Percentiles rank a stretch among this genome's conserved stretches.
Evolutionary conservation across 441 rosid species (phyloP).

Genomic region (Kokia cookei): DNA sequence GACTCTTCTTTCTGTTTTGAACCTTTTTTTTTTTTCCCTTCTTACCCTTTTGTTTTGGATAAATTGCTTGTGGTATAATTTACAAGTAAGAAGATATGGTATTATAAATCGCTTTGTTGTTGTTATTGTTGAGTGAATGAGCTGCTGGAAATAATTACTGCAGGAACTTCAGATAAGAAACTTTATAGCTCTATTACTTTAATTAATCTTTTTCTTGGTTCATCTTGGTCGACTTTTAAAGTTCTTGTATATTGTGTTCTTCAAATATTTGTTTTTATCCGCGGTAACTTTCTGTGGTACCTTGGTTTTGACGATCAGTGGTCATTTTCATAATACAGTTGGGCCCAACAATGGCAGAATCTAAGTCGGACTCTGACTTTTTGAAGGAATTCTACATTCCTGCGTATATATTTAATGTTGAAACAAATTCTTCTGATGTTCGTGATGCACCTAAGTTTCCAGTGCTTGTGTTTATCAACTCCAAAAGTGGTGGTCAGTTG

Average conservation of each 20-base stretch:
- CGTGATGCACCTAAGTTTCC: conserved; percentile 45
- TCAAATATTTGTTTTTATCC: neutral
- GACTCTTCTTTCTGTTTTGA: neutral
- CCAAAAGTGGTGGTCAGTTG: conserved; percentile 92
- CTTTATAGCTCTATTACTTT: neutral
- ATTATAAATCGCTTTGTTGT: neutral
- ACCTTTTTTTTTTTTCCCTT: neutral
- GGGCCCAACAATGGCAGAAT: conserved; percentile 27
- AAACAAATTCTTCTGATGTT: conserved; percentile 5
- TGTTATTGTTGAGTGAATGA: neutral
- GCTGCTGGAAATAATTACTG: neutral
- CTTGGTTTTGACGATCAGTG: neutral
- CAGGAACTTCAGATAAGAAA: neutral
- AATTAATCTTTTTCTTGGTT: neutral
- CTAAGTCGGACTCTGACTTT: conserved; percentile 18
- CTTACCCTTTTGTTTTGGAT: neutral
- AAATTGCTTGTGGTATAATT: neutral
- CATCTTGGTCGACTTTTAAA: neutral
- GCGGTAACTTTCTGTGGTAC: neutral
- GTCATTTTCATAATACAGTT: conserved; percentile 16
- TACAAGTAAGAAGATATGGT: neutral
- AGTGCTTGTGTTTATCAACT: conserved; percentile 73
- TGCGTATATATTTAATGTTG: conserved; percentile 39
- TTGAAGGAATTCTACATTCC: conserved; percentile 53
- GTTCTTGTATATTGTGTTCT: neutral